Evolutionary conservation across 2,329 filamentous ascomycete species (phyloP), one percentile per base, ranked within the genome.

Genomic region (Canariomyces notabilis): DNA sequence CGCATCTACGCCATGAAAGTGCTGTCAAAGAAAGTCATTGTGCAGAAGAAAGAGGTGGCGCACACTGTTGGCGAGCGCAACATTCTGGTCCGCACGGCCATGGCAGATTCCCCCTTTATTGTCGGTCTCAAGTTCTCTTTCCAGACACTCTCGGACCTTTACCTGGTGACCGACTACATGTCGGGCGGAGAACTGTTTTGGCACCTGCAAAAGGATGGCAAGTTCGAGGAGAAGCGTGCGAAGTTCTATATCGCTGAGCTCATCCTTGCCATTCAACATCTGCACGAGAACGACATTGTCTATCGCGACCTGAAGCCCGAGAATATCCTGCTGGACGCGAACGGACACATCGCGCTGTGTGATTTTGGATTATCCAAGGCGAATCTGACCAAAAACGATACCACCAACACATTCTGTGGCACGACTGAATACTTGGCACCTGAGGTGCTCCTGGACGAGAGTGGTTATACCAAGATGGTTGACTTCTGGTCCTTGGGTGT

Each of bases 1-100:
- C 84, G 93, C 36, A 96, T 98, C 51, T 98, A 98, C 62, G 93
- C 93, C 52, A 98, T 98, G 93, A 98, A 98, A 68, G 91, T 98
- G 2, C 74, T 98, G 23, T 96, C 93, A 41, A 98, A 98, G 76
- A 98, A 98, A 75, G 93, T 98, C 43, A 98, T 98, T 61, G 93
- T 98, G 20, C 93, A 98, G 70, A 98, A 98, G 79, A 98, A 98
- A 69, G 93, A 98, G 67, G 89, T 98, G 40, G 89, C 91, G 14
- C 93, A 98, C 64, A 98, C 93, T 0, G 83, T 98, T 31, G 93
- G 93, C 56, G 93, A 98, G 69, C 82, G 93, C 50, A 98, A 98
- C 63, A 98, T 98, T 56, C 75, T 98, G 38, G 93, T 98, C 33
- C 86, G 93, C 55, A 98, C 93, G 4, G 93, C 93, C 21, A 97